phyloP scores from a whole-genome alignment of 345 rosid genomes.

The Carallia pectinifolia region DNA sequence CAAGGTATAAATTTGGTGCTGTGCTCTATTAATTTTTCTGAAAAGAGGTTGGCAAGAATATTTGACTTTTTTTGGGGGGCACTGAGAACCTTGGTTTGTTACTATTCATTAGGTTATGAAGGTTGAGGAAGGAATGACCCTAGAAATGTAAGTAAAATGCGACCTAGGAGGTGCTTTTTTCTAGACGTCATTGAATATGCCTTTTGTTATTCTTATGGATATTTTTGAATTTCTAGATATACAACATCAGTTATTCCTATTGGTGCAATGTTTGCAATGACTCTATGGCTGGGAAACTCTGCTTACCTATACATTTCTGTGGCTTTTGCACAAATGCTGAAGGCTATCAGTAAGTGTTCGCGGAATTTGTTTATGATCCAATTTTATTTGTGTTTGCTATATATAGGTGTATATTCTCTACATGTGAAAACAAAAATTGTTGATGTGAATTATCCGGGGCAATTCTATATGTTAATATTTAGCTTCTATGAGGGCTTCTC shows the following conservation, averaged over 20 bases:
- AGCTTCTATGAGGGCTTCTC: not conserved
- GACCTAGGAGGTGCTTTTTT: not conserved
- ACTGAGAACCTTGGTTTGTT: slow-evolving; percentile 9
- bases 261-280: slow-evolving; percentile 97
- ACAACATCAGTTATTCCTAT: slow-evolving; percentile 82
- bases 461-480: not conserved
- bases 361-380: not conserved
- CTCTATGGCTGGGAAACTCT: slow-evolving; percentile 98
- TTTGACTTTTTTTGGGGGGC: not conserved
- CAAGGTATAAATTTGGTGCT: slow-evolving; percentile 48
- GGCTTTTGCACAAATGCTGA: slow-evolving; percentile 95
- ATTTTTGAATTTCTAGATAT: slow-evolving; percentile 27
- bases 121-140: slow-evolving; percentile 95
- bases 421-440: not conserved
- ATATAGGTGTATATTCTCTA: not conserved
- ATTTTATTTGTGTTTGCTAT: not conserved
- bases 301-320: slow-evolving; percentile 96
- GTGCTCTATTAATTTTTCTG: not conserved
- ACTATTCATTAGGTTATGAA: slow-evolving; percentile 53
- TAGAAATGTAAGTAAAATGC: slow-evolving; percentile 68
- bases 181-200: not conserved
- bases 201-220: slow-evolving; percentile 1
- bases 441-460: not conserved
- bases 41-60: not conserved
- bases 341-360: slow-evolving; percentile 77